Base-by-base conservation (phyloP, 345 rosid genomes). In the Acer campestre region DNA sequence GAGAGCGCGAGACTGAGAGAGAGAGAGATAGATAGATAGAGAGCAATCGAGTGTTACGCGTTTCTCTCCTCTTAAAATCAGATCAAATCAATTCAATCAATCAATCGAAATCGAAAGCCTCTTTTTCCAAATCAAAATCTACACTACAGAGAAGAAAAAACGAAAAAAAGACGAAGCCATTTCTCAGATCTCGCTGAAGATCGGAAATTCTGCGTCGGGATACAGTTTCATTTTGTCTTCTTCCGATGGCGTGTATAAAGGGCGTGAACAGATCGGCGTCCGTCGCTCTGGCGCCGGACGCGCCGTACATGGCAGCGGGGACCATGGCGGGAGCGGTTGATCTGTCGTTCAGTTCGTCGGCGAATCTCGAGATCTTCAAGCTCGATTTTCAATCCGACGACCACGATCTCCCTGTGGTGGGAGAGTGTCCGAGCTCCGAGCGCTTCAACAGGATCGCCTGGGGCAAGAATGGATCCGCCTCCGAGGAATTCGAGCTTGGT, bases 301-400 rank as follows among this genome's bases (percentile, higher is more conserved):
- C 93, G 61, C 98, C 95, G 6, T 97, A 97, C 88, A 85, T 97
- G 94, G 99, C 99, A 14, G 97, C 99, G 31, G 99, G 99, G 7
- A 97, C 99, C 76, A 93, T 94, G 99, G 99, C 98, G 6, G 98
- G 98, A 44, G 99, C 98, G 17, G 98, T 97, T 81, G 99, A 97
- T 90, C 90, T 86, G 66, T 94, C 97, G 13, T 97, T 97, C 80
- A 97, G 98, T 75, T 94, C 98, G 11, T 89, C 98, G 22, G 98
- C 98, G 22, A 89, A 81, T 72, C 91, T 97, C 75, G 99, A 97
- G 94, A 94, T 97, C 89, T 97, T 97, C 81, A 87, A 92, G 88
- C 90, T 97, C 56, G 98, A 97, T 79, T 97, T 97, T 80, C 98
- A 94, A 83, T 93, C 96, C 7, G 98, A 93, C 56, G 94, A 94